phyloP scores from a whole-genome alignment of 768 basidiomycete genomes.

The Pleurotus pulmonarius region DNA sequence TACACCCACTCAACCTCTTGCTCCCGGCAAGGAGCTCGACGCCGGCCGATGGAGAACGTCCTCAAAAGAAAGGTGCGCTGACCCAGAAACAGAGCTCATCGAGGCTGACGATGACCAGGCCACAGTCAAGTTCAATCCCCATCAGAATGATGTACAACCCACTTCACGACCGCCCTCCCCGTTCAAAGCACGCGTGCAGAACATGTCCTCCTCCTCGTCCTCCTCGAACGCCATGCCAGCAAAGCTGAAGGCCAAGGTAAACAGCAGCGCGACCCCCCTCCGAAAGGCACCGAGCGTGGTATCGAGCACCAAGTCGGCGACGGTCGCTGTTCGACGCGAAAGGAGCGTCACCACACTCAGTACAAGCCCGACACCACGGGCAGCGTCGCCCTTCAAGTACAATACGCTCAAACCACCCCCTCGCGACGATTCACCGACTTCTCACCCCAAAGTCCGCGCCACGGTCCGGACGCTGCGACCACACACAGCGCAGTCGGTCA shows the following conservation, averaged over 20 bases:
- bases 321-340: conserved; percentile 14
- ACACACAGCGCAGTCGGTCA: conserved; percentile 26
- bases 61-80: conserved; percentile 44
- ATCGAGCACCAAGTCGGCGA: conserved; percentile 14
- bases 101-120: conserved; percentile 34
- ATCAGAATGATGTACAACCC: conserved; percentile 10
- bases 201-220: conserved; percentile 14
- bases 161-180: conserved; percentile 32
- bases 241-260: conserved; percentile 61
- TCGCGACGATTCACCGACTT: conserved; percentile 16
- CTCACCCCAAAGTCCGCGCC: conserved; percentile 21
- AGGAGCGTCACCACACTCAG: conserved; percentile 10
- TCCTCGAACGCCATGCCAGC: conserved; percentile 21
- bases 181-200: conserved; percentile 27
- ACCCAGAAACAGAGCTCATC: conserved; percentile 7
- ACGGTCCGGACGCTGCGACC: conserved; percentile 24
- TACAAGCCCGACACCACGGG: conserved; percentile 28
- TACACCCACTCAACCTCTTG: neutral
- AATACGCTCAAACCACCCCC: conserved; percentile 35
- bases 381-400: conserved; percentile 40
- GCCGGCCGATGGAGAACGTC: conserved; percentile 30
- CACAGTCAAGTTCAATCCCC: conserved; percentile 47
- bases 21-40: neutral
- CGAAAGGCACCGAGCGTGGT: conserved; percentile 23
- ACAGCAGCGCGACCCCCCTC: conserved; percentile 41